Evolutionary conservation across 1,139 yeast genomes (phyloP).

Genomic region (Casaregolazyma suthepensis): DNA sequence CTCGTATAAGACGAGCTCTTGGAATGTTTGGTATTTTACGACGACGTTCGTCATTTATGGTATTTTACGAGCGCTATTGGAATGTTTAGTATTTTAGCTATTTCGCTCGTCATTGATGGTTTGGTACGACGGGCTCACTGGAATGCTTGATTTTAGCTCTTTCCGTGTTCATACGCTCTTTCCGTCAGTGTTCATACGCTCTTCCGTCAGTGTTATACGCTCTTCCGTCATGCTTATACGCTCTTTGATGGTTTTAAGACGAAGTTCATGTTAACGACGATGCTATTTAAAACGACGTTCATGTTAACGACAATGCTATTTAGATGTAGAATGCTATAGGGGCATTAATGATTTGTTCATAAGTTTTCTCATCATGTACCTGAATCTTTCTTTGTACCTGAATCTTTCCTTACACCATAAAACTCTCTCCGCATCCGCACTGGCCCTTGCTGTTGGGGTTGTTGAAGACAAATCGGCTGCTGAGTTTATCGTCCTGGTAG

Average conservation of each 20-base stretch:
- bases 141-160: too few species aligned
- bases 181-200: too few species aligned
- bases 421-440: slow-evolving; percentile 98
- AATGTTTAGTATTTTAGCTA: too few species aligned
- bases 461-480: slow-evolving; percentile 82
- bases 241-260: background rate
- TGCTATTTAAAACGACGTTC: background rate
- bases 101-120: too few species aligned
- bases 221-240: too few species aligned
- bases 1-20: too few species aligned
- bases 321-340: background rate
- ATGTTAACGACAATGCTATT: background rate
- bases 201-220: too few species aligned
- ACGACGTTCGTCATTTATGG: too few species aligned
- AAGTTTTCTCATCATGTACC: background rate
- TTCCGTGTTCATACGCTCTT: too few species aligned
- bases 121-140: too few species aligned
- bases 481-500: slow-evolving; percentile 89
- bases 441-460: slow-evolving; percentile 97
- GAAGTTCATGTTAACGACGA: background rate
- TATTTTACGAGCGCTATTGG: too few species aligned
- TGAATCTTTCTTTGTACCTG: background rate
- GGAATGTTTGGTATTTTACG: too few species aligned
- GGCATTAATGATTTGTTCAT: background rate
- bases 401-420: slow-evolving; percentile 60